Evolutionary conservation across 345 rosid genomes (phyloP), one percentile per base, ranked within the genome.

Genomic region (Raphanus raphanistrum): DNA sequence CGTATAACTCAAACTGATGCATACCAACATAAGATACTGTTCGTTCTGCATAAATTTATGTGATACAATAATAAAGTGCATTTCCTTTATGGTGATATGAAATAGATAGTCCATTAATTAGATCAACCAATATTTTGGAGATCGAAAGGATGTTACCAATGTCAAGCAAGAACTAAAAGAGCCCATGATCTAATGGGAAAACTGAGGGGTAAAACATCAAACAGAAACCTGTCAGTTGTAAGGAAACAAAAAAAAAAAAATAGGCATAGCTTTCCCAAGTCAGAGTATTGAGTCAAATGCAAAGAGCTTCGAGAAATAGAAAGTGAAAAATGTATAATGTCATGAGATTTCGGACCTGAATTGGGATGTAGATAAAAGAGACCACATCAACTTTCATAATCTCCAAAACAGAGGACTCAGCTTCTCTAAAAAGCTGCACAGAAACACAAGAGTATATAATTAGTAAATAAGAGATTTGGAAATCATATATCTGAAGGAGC

Each of bases 341-440:
- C 76, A 61, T 70, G 78, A 9, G 87, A 81, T 73, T 60, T 16
- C 71, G 55, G 62, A 90, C 98, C 94, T 91, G 90, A 70, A 84
- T 5, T 36, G 97, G 97, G 73, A 95, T 83, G 87, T 91, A 91
- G 79, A 91, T 82, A 72, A 86, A 90, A 62, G 97, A 92, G 76
- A 83, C 78, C 78, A 91, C 85, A 73, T 86, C 93, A 76, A 92
- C 90, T 89, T 92, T 95, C 89, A 91, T 75, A 76, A 95, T 92
- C 88, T 95, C 98, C 84, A 92, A 73, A 70, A 95, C 62, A 17
- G 98, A 92, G 80, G 87, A 75, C 78, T 87, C 89, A 35, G 84
- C 90, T 83, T 91, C 98, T 82, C 86, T 92, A 70, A 91, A 78
- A 78, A 95, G 83, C 99, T 95, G 92, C 82, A 88, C 87, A 52